Conservation (phyloP, 2,329 filamentous ascomycete species). For the Harringtonia aguacate region DNA sequence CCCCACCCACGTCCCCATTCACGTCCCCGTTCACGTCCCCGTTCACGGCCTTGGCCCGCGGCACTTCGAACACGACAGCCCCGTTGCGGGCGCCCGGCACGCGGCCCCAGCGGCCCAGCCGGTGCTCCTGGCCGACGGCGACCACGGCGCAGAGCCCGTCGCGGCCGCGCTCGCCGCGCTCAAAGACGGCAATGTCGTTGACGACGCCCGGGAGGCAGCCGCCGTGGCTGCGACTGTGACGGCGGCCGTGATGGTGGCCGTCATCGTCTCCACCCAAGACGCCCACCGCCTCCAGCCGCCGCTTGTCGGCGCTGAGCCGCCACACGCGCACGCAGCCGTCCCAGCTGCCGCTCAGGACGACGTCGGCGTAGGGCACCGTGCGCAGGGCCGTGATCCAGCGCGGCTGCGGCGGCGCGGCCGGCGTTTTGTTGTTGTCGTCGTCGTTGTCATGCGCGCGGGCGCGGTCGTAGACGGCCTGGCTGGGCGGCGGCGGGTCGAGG, state of each 20-base stretch:
- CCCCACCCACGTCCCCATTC: constrained; percentile 11
- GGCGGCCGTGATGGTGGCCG: constrained; percentile 13
- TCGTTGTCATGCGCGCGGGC: constrained; percentile 59
- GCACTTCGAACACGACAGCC: constrained; percentile 78
- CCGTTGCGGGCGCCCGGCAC: constrained; percentile 60
- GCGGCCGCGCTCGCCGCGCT: constrained; percentile 66
- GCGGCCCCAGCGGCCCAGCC: constrained; percentile 72
- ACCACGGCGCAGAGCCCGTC: constrained; percentile 74
- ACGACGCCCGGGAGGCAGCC: constrained; percentile 51
- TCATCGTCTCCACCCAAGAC: constrained; percentile 45
- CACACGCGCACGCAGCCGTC: constrained; percentile 81
- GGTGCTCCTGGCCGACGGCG: constrained; percentile 79
- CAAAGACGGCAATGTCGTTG: constrained; percentile 81
- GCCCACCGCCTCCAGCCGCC: constrained; percentile 62
- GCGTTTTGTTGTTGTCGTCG: constrained; percentile 55
- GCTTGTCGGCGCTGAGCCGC: constrained; percentile 75
- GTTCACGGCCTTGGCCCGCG: constrained; percentile 24
- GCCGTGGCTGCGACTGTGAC: neutral
- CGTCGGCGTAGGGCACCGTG: constrained; percentile 79
- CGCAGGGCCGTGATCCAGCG: constrained; percentile 85
- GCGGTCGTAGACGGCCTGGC: constrained; percentile 35
- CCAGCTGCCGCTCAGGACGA: constrained; percentile 89
- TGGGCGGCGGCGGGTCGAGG: constrained; percentile 58
- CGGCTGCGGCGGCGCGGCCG: constrained; percentile 56
- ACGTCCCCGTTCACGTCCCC: constrained; percentile 22